Percentiles rank a stretch among this genome's conserved stretches.
phyloP scores from a whole-genome alignment of 805 yeast genomes.

The Wickerhamiella sergipiensis region DNA sequence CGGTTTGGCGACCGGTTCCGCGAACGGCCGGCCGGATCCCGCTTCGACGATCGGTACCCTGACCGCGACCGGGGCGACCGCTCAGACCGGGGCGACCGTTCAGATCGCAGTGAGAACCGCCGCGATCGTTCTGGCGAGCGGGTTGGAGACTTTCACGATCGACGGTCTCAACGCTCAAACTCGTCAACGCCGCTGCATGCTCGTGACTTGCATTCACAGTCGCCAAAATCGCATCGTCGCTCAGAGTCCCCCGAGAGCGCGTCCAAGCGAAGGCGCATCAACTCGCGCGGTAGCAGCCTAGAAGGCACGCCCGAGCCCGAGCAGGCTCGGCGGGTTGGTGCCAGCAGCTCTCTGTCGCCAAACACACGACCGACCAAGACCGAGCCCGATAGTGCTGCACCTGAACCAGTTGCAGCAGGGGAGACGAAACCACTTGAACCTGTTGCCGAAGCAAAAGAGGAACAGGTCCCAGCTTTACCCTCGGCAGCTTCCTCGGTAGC shows the following conservation, averaged over 20 bases:
- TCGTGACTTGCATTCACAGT: neutral
- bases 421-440: neutral
- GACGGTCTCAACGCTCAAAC: neutral
- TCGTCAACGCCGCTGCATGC: neutral
- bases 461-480: too few species aligned
- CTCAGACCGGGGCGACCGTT: neutral
- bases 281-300: neutral
- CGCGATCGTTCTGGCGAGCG: neutral
- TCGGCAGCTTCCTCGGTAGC: too few species aligned
- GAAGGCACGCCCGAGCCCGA: neutral
- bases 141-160: neutral
- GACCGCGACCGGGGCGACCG: neutral
- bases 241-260: neutral
- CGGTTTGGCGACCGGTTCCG: conserved; percentile 3
- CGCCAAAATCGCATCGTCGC: neutral
- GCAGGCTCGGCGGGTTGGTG: neutral
- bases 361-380: neutral
- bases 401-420: neutral
- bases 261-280: neutral
- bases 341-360: neutral
- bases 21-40: neutral
- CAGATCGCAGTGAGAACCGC: neutral
- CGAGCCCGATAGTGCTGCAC: too few species aligned
- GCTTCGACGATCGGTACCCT: neutral
- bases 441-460: neutral